Evolutionary conservation across 768 basidiomycete genomes (phyloP).

Genomic region (Rhizopogon vulgaris): DNA sequence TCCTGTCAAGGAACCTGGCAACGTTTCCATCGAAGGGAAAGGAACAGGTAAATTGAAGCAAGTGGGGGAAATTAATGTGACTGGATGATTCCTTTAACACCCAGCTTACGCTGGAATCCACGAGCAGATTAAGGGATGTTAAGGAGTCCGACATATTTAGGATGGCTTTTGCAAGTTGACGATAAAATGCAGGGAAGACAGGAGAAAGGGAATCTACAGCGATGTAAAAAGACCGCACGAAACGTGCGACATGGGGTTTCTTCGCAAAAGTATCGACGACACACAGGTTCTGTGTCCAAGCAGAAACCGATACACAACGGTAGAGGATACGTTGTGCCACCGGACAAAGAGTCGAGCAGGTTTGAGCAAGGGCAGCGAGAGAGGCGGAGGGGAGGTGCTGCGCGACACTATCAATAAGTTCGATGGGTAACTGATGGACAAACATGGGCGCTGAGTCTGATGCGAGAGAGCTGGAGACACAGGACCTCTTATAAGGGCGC

Average conservation of each 20-base stretch:
- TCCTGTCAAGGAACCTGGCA: slow-evolving; percentile 50
- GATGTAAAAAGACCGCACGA: slow-evolving; percentile 59
- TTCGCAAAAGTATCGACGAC: slow-evolving; percentile 52
- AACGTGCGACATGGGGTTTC: slow-evolving; percentile 49
- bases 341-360: slow-evolving; percentile 34
- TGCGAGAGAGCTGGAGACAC: not conserved
- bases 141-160: slow-evolving; percentile 52
- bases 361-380: slow-evolving; percentile 46
- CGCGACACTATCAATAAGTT: slow-evolving; percentile 55
- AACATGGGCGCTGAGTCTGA: slow-evolving; percentile 31
- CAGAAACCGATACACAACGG: slow-evolving; percentile 44
- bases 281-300: slow-evolving; percentile 37
- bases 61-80: slow-evolving; percentile 34
- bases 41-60: slow-evolving; percentile 53
- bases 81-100: slow-evolving; percentile 33
- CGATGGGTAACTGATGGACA: slow-evolving; percentile 45
- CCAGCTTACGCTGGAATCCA: slow-evolving; percentile 49
- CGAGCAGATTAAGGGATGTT: slow-evolving; percentile 41
- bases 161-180: slow-evolving; percentile 46
- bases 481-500: slow-evolving; percentile 9
- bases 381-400: slow-evolving; percentile 24
- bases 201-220: slow-evolving; percentile 36
- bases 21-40: slow-evolving; percentile 57
- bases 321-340: slow-evolving; percentile 61
- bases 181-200: slow-evolving; percentile 42